Evolutionary conservation across 2,329 filamentous ascomycete species (phyloP).

Genomic region (Cladophialophora bantiana): DNA sequence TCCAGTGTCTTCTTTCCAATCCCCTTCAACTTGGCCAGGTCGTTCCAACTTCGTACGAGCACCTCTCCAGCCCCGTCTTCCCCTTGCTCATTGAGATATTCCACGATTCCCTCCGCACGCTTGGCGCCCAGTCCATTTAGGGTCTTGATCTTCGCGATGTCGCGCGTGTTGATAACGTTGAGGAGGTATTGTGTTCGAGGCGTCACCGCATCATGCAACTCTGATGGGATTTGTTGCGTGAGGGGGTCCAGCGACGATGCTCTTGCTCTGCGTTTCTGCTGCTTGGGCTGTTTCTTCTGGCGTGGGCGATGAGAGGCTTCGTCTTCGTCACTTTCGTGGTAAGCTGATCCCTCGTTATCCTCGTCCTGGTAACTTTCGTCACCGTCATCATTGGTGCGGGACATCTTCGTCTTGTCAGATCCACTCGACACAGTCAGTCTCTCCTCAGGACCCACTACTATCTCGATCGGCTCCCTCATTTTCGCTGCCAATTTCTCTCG

Average conservation of each 20-base stretch:
- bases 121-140: slow-evolving; percentile 57
- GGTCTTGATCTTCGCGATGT: slow-evolving; percentile 54
- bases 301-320: slow-evolving; percentile 42
- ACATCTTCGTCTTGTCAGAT: slow-evolving; percentile 3
- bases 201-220: slow-evolving; percentile 43
- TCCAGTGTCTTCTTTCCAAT: slow-evolving; percentile 56
- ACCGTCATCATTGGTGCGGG: slow-evolving; percentile 11
- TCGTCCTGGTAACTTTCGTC: slow-evolving; percentile 42
- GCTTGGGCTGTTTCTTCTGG: slow-evolving; percentile 42
- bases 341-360: slow-evolving; percentile 45
- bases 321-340: slow-evolving; percentile 46
- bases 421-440: not conserved
- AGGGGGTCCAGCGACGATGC: slow-evolving; percentile 38
- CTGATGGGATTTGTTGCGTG: slow-evolving; percentile 9
- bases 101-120: slow-evolving; percentile 57
- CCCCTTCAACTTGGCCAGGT: slow-evolving; percentile 53
- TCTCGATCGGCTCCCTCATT: slow-evolving; percentile 44
- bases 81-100: slow-evolving; percentile 52
- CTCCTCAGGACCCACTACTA: slow-evolving; percentile 41
- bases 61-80: slow-evolving; percentile 42
- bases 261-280: slow-evolving; percentile 34
- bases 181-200: slow-evolving; percentile 55
- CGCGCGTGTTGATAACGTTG: slow-evolving; percentile 55
- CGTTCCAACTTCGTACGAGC: slow-evolving; percentile 45
- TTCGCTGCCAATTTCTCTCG: slow-evolving; percentile 57